Evolutionary conservation across 2,329 filamentous ascomycete species (phyloP), one percentile per base, ranked within the genome.

Genomic region (Drechslerella dactyloides): DNA sequence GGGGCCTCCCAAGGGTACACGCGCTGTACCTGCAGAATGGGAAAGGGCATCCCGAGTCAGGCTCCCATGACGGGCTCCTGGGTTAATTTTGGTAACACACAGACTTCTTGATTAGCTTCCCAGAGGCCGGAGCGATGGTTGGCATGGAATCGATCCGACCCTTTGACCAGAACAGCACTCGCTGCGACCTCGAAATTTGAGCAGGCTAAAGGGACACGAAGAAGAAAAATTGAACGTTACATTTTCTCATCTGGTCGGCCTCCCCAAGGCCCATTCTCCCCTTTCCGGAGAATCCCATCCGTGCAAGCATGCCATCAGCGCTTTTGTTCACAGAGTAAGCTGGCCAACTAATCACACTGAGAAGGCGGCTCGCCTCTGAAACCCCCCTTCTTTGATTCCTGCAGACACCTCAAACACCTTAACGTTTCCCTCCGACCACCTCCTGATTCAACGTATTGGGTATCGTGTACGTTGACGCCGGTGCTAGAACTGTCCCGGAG

Each of bases 71-170:
- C 24, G 15, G 30, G 40, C 27, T 4, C 8, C 19, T 23, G 23
- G 48, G 35, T 58, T 70, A 63, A 70, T 63, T 70, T 70, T 70
- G 66, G 59, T 63, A 59, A 59, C 58, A 62, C 42, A 44, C 35
- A 69, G 15, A 21, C 44, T 15, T 48, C 44, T 21, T 19, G 11
- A 23, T 48, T 13, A 42, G n/a, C 4, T 13, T 17, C 11, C n/a
- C 13, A 4, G 37, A 42, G 4, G 13, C n/a, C n/a, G 11, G 37
- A 8, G 11, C 6, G 17, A 17, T 48, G 44, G 44, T 62, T 55
- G 64, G 42, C 57, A 69, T 57, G 65, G 65, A 61, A 69, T 58
- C 53, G 44, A 23, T 21, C 40, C 53, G 33, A 24, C 11, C 10
- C 48, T 46, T 46, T 42, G 44, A 62, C 48, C 58, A 52, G 52